Conservation (phyloP, 2,329 filamentous ascomycete genomes). For the Cladophialophora yegresii region DNA sequence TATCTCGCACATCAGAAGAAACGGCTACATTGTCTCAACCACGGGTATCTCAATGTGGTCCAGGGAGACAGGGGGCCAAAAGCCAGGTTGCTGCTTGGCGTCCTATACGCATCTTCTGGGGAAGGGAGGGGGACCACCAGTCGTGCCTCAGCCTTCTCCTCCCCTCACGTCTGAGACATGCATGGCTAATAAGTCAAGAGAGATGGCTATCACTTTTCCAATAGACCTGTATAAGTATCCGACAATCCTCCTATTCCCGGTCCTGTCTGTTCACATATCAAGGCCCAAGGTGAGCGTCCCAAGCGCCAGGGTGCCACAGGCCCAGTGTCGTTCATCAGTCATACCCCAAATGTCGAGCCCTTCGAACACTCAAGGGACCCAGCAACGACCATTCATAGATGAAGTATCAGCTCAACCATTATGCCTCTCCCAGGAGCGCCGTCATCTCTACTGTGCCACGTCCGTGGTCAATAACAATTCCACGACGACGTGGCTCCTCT, state of each 20-base stretch:
- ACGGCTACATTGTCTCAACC: not conserved
- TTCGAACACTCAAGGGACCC: not conserved
- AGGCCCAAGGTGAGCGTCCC: not conserved
- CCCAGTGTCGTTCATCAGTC: conserved; percentile 4
- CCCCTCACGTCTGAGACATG: not conserved
- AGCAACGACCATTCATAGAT: not conserved
- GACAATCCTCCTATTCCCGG: not conserved
- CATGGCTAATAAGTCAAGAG: not conserved
- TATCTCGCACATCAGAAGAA: conserved; percentile 7
- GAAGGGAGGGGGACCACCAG: not conserved
- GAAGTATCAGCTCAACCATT: not conserved
- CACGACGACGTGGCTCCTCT: conserved; percentile 81
- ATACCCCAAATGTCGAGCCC: not conserved
- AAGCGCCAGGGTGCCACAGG: not conserved
- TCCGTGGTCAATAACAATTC: conserved; percentile 93
- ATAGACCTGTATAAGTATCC: not conserved
- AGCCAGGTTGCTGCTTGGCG: conserved; percentile 3
- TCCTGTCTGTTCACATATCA: not conserved
- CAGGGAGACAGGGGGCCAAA: conserved; percentile 18
- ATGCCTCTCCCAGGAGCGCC: not conserved
- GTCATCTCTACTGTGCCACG: conserved; percentile 10
- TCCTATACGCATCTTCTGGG: not conserved
- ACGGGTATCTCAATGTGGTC: not conserved
- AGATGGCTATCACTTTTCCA: not conserved
- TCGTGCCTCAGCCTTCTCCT: not conserved